Evolutionary conservation across 2,329 filamentous ascomycete genomes (phyloP).

Genomic region (Cladosporium sphaerospermum): DNA sequence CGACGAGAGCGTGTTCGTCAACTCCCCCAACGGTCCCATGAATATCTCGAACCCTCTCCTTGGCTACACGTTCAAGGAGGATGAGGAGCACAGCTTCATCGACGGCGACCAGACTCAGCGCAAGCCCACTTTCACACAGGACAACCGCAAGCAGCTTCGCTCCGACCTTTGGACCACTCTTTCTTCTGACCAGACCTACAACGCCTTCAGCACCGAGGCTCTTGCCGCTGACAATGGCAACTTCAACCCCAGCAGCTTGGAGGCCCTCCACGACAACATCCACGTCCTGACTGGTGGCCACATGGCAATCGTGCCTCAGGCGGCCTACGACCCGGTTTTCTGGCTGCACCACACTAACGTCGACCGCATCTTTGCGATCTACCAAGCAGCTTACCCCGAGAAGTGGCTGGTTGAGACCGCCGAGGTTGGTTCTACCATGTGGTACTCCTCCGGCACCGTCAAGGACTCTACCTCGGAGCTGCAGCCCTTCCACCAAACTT

Average conservation of each 20-base stretch:
- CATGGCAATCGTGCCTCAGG: slow-evolving; percentile 10
- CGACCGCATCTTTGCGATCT: slow-evolving; percentile 16
- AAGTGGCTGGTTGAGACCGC: slow-evolving; percentile 16
- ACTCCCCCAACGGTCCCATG: slow-evolving; percentile 16
- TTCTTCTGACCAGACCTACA: slow-evolving; percentile 11
- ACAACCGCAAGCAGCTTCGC: slow-evolving; percentile 9
- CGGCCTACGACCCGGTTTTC: slow-evolving; percentile 19
- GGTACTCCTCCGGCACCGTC: slow-evolving; percentile 4
- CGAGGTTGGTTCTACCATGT: slow-evolving; percentile 4
- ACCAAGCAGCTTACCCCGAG: slow-evolving; percentile 17
- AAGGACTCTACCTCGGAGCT: slow-evolving; percentile 29
- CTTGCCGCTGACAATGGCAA: slow-evolving; percentile 2
- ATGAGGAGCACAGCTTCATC: slow-evolving; percentile 10
- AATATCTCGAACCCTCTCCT: slow-evolving; percentile 13
- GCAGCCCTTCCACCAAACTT: slow-evolving; percentile 59
- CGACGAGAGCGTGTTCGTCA: slow-evolving; percentile 18
- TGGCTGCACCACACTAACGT: slow-evolving; percentile 17
- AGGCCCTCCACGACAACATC: slow-evolving; percentile 12
- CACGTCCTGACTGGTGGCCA: slow-evolving; percentile 13
- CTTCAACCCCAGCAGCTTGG: slow-evolving; percentile 12
- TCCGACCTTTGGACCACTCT: slow-evolving; percentile 12
- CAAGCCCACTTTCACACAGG: slow-evolving; percentile 9
- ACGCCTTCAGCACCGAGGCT: slow-evolving; percentile 10
- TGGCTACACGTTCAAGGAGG: slow-evolving; percentile 11
- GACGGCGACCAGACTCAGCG: slow-evolving; percentile 6